Conservation (phyloP, 208 protist genomes). For the Vickermania ingenoplastis region DNA sequence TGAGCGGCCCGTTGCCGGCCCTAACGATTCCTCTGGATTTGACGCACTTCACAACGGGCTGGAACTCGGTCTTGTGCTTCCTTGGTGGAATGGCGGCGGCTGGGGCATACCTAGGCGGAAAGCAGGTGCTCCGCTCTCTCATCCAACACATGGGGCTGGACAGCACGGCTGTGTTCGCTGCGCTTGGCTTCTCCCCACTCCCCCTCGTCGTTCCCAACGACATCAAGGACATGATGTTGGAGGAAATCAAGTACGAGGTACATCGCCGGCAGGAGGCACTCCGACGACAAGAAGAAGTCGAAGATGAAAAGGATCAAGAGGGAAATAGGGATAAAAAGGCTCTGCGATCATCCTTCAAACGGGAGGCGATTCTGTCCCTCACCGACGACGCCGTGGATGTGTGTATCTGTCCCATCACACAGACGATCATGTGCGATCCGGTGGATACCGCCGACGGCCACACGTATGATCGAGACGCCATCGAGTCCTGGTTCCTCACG, state of each 20-base stretch:
- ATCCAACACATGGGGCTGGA: not conserved
- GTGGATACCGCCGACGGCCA: conserved; percentile 75
- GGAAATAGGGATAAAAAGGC: not conserved
- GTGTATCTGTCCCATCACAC: conserved; percentile 79
- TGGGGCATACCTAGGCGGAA: not conserved
- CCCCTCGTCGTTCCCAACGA: not conserved
- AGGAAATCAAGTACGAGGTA: not conserved
- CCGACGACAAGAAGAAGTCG: not conserved
- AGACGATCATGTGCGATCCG: conserved; percentile 66
- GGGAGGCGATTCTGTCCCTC: not conserved
- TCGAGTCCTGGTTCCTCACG: conserved; percentile 51
- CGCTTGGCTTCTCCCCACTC: not conserved
- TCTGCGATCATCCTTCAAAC: not conserved
- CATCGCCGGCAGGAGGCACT: not conserved
- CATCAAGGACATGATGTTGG: not conserved
- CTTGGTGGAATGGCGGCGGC: not conserved
- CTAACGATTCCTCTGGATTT: not conserved
- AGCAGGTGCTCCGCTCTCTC: not conserved
- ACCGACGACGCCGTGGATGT: conserved; percentile 11
- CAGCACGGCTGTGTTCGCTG: not conserved
- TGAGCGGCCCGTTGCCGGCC: not conserved
- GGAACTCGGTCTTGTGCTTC: not conserved
- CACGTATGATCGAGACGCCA: conserved; percentile 80
- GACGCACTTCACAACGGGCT: not conserved
- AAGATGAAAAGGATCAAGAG: not conserved